Base-by-base conservation (phyloP, 768 basidiomycete species). In the Podaxis carcinomalis region DNA sequence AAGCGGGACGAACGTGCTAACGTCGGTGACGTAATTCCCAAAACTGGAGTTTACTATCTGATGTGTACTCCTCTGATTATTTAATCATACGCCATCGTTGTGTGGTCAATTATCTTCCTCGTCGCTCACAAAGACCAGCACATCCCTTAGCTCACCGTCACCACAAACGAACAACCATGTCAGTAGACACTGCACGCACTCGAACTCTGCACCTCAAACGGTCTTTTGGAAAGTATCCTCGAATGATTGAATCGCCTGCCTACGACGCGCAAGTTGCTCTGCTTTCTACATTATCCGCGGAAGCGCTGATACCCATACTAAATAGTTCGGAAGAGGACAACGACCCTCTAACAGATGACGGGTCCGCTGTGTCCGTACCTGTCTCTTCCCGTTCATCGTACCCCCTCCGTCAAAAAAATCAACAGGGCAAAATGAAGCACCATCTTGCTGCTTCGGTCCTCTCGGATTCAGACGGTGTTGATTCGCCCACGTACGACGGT, bases 401-500 rank as follows among this genome's bases (percentile, higher is more conserved):
- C 50, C 16, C 55, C 35, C 59, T 68, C 65, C 76, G 63, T 63
- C 69, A 1, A 75, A 75, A 68, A 64, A 53, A 56, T 37, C 69
- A 61, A 36, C 67, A 64, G 27, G 68, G 66, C 66, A 70, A 69
- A 57, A 50, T 68, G 61, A 78, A 77, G 63, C 84, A 84, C 68
- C 86, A 86, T 54, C 78, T 87, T 11, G 83, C 83, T 3, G 74
- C 78, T 54, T 77, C 77, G 68, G 62, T 86, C 62, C 72, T 88
- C 61, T 86, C 84, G 19, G 89, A 90, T 65, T 87, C 86, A 44
- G 87, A 85, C 69, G 85, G 90, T 57, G 81, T 89, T 7, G 92
- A 93, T 70, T 92, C 89, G 0, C 92, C 92, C 6, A 93, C 92
- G 0, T 93, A 95, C 72, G 93, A 95, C 68, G 93, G 93, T 59